phyloP scores from a whole-genome alignment of 2,329 filamentous ascomycete species.

The Phyllosticta citrichinensis region DNA sequence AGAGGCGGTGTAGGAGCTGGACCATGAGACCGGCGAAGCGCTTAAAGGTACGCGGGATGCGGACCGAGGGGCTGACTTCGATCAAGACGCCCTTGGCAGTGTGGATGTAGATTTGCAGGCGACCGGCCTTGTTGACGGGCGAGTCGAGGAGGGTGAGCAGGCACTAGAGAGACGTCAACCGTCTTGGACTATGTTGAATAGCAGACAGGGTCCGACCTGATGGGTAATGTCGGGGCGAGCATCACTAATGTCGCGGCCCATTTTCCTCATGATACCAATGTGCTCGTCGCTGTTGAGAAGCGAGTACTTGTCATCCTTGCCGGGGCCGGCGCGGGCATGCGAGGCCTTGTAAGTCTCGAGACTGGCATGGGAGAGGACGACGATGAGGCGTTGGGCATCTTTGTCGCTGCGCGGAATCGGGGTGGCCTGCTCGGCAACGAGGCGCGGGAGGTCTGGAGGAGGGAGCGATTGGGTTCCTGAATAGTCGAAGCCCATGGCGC shows the following conservation, averaged over 20 bases:
- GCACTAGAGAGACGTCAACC: slow-evolving; percentile 51
- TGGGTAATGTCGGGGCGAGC: slow-evolving; percentile 96
- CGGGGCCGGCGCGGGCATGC: slow-evolving; percentile 54
- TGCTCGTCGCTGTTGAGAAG: slow-evolving; percentile 98
- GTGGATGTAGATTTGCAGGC: slow-evolving; percentile 96
- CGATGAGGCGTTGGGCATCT: slow-evolving; percentile 81
- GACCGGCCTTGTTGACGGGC: slow-evolving; percentile 96
- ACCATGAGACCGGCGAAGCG: slow-evolving; percentile 98
- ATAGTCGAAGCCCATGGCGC: background rate
- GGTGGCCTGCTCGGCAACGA: slow-evolving; percentile 85
- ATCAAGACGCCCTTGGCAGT: slow-evolving; percentile 96
- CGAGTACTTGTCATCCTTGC: slow-evolving; percentile 90
- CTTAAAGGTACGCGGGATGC: slow-evolving; percentile 97
- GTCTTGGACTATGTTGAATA: slow-evolving; percentile 14
- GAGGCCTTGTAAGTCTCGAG: slow-evolving; percentile 95
- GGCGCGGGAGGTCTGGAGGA: slow-evolving; percentile 77
- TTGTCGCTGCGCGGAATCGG: slow-evolving; percentile 81
- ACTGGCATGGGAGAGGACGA: slow-evolving; percentile 93
- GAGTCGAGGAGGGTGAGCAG: slow-evolving; percentile 94
- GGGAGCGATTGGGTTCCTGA: slow-evolving; percentile 77
- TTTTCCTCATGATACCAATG: slow-evolving; percentile 98
- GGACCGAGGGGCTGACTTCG: slow-evolving; percentile 94
- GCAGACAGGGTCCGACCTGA: slow-evolving; percentile 55
- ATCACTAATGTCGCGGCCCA: slow-evolving; percentile 97
- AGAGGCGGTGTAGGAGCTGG: slow-evolving; percentile 87